A percentile compares a stretch with the other conserved stretches of the same genome.
These are phyloP conservation scores for Spathaspora passalidarum DNA, from an alignment of 805 yeast genomes.

Conservation along the genomic window DNA sequence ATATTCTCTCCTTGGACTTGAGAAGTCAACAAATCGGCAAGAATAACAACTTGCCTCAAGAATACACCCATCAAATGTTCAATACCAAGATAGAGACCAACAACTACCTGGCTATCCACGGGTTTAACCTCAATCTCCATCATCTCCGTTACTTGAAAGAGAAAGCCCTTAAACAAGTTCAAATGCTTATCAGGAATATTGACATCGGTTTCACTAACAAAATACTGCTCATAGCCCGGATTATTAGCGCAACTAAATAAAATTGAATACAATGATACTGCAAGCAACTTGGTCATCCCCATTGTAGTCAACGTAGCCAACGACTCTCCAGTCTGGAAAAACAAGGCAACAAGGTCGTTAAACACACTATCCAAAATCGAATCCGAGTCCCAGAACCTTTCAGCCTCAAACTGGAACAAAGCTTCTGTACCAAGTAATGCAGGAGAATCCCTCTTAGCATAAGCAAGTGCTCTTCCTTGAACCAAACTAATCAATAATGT, in stretches of 20 bases:
- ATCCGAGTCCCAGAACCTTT: conserved; percentile 23
- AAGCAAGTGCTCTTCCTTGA: conserved; percentile 34
- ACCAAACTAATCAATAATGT: conserved; percentile 40
- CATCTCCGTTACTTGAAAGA: background rate
- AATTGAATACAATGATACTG: conserved; percentile 21
- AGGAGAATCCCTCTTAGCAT: conserved; percentile 10
- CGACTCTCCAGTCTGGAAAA: conserved; percentile 46
- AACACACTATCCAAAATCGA: conserved; percentile 29
- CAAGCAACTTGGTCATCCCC: conserved; percentile 27
- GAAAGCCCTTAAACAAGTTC: background rate
- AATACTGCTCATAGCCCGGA: background rate
- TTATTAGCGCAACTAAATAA: background rate
- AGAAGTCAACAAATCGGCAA: conserved; percentile 33
- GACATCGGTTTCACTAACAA: background rate
- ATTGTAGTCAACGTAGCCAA: conserved; percentile 32
- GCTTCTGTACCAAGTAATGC: conserved; percentile 9
- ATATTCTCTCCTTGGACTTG: conserved; percentile 22
- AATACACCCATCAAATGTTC: conserved; percentile 10
- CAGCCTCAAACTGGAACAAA: conserved; percentile 14
- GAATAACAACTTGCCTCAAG: conserved; percentile 32
- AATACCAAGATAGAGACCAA: conserved; percentile 5
- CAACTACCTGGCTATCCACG: background rate
- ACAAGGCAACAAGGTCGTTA: conserved; percentile 37
- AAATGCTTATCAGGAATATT: background rate
- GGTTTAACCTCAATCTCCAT: background rate